phyloP scores from a whole-genome alignment of 495 filamentous ascomycete species.

The Corynascus novoguineensis region DNA sequence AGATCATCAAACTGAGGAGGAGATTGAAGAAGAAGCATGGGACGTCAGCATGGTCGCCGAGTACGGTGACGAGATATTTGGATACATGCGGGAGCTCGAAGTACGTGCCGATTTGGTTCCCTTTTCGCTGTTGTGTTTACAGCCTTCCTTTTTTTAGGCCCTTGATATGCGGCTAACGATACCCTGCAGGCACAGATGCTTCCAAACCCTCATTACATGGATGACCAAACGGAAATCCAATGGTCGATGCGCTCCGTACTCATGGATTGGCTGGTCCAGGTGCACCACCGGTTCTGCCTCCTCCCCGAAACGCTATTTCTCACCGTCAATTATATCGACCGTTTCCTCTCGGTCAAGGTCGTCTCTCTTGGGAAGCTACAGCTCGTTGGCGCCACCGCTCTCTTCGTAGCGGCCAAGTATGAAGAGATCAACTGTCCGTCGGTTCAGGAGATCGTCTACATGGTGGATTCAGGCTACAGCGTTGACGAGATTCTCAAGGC shows the following conservation, averaged over 20 bases:
- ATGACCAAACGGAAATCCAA: slow-evolving; percentile 91
- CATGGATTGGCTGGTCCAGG: slow-evolving; percentile 97
- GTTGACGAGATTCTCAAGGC: slow-evolving; percentile 93
- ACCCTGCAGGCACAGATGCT: slow-evolving; percentile 62
- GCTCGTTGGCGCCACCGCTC: slow-evolving; percentile 90
- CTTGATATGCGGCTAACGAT: slow-evolving; percentile 19
- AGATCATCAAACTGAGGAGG: slow-evolving; percentile 44
- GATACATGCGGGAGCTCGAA: slow-evolving; percentile 84
- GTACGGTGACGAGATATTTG: slow-evolving; percentile 92
- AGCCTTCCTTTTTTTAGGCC: not conserved
- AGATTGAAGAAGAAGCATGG: slow-evolving; percentile 79
- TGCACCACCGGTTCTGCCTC: slow-evolving; percentile 83
- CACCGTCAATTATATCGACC: slow-evolving; percentile 91
- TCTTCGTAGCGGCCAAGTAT: slow-evolving; percentile 95
- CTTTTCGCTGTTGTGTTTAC: not conserved
- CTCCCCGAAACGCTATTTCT: slow-evolving; percentile 94
- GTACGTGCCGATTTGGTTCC: too few species aligned
- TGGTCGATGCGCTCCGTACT: slow-evolving; percentile 98
- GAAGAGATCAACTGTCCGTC: slow-evolving; percentile 98
- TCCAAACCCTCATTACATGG: slow-evolving; percentile 91
- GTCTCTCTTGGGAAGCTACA: slow-evolving; percentile 93
- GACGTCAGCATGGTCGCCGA: slow-evolving; percentile 99
- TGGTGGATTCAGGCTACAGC: slow-evolving; percentile 90
- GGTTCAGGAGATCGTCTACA: slow-evolving; percentile 91
- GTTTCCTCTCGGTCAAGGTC: slow-evolving; percentile 90